Evolutionary conservation across 2,329 filamentous ascomycete species (phyloP), one percentile per base, ranked within the genome.

Genomic region (Ceratocystis diversiconidia): DNA sequence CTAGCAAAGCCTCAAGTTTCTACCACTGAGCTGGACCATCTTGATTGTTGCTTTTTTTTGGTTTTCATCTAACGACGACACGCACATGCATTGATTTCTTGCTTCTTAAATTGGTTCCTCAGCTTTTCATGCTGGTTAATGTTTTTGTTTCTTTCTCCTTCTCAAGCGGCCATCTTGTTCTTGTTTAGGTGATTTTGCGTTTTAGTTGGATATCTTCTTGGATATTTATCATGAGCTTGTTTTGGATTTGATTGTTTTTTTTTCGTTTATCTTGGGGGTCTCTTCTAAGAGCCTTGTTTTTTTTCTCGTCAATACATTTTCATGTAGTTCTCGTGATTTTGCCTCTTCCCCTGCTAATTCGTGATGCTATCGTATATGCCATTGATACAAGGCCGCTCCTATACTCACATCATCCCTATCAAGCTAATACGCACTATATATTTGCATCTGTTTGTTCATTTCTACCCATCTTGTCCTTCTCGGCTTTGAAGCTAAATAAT

Each of bases 301-400:
- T 41, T 28, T 60, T 59, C 60, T 8, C 25, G 22, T 61, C 10
- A 66, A 67, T 65, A 67, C 57, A 64, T 65, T 68, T 36, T 62
- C 55, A 32, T 64, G 61, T 68, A 68, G 22, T 57, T 63, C 43
- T 66, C 25, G 25, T 65, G 41, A 25, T 52, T 50, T 69, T 67
- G 69, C 68, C 19, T 46, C 22, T 44, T 25, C 36, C 44, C n/a
- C 15, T 43, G 19, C 17, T 41, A 15, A 28, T 25, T 4, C n/a
- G 2, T 25, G 17, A 8, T 30, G 28, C 7, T 17, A 17, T 52
- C 25, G 28, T 32, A 12, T 10, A n/a, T 57, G 19, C 2, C 22
- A 1, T 17, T 32, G 25, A 32, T 57, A 48, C 46, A n/a, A 6
- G 17, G 48, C n/a, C 48, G 7, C 2, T 22, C n/a, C 3, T 25